Conservation (phyloP, 139 green algal species). For the Diplosphaera chodatii region DNA sequence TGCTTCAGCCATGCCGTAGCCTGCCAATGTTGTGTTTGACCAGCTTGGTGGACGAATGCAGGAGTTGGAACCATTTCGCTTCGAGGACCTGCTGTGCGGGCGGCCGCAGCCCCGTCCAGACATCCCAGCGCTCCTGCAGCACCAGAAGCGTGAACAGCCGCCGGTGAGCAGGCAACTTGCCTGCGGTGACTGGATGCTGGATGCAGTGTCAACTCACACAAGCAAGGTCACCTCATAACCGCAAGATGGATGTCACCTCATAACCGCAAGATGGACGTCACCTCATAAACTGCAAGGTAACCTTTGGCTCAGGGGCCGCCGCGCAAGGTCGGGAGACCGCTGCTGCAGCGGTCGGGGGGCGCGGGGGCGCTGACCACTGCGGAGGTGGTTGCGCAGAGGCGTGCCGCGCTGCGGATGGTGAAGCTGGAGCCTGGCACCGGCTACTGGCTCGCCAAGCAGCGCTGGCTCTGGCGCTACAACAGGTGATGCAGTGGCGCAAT, state of each 20-base stretch:
- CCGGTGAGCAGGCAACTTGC: no score
- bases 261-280: no score
- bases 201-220: no score
- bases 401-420: conserved; percentile 6
- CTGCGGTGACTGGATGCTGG: no score
- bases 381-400: conserved; percentile 20
- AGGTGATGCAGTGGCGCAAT: not conserved
- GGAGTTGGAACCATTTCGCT: not conserved
- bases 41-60: no score
- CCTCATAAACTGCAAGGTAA: no score
- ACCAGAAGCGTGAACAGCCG: not conserved
- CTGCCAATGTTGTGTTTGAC: no score
- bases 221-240: no score
- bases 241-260: no score
- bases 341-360: not conserved
- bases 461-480: conserved; percentile 32
- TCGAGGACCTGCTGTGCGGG: not conserved
- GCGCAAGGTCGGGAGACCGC: not conserved
- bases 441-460: conserved; percentile 46
- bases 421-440: conserved; percentile 25
- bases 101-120: not conserved
- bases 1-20: no score
- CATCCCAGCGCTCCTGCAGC: not conserved
- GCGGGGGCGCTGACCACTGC: not conserved
- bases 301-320: not conserved